These are phyloP conservation scores for Penicillium parvum DNA, from an alignment of 495 filamentous ascomycete genomes.

Conservation along the genomic window DNA sequence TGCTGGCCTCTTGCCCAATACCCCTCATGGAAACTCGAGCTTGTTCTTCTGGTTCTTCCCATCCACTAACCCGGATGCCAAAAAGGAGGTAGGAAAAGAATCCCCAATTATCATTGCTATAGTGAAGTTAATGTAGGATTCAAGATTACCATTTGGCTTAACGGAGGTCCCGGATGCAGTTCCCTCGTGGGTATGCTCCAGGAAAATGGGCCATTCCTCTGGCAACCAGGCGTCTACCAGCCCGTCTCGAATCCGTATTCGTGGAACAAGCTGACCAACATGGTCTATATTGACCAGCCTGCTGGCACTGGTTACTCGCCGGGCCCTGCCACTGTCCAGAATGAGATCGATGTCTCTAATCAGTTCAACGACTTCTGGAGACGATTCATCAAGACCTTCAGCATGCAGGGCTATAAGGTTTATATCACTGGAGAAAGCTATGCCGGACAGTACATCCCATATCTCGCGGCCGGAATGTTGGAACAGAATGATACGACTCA, in stretches of 20 bases:
- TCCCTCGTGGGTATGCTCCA: constrained; percentile 67
- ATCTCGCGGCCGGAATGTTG: constrained; percentile 72
- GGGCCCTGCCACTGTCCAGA: constrained; percentile 55
- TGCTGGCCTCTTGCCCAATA: constrained; percentile 70
- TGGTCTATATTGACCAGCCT: constrained; percentile 74
- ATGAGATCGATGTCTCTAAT: constrained; percentile 59
- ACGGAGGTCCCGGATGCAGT: constrained; percentile 67
- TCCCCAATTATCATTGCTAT: not conserved
- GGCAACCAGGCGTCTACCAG: constrained; percentile 62
- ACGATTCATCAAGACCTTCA: constrained; percentile 65
- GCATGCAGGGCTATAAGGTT: constrained; percentile 56
- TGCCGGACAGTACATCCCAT: constrained; percentile 74
- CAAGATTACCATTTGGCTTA: constrained; percentile 65
- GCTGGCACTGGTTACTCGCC: constrained; percentile 71
- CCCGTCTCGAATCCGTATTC: constrained; percentile 62
- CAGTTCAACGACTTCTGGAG: constrained; percentile 71
- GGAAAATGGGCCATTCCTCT: constrained; percentile 73
- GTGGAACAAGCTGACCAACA: constrained; percentile 72
- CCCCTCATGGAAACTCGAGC: constrained; percentile 42
- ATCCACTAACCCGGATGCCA: constrained; percentile 47
- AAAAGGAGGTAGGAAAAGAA: constrained; percentile 54
- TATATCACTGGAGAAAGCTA: constrained; percentile 70
- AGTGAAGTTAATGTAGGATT: not conserved
- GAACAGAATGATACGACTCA: constrained; percentile 61
- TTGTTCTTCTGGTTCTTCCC: constrained; percentile 82